These are phyloP conservation scores for Paspalum vaginatum DNA, from an alignment of 176 grass and related monocot species.

Conservation along the genomic window DNA sequence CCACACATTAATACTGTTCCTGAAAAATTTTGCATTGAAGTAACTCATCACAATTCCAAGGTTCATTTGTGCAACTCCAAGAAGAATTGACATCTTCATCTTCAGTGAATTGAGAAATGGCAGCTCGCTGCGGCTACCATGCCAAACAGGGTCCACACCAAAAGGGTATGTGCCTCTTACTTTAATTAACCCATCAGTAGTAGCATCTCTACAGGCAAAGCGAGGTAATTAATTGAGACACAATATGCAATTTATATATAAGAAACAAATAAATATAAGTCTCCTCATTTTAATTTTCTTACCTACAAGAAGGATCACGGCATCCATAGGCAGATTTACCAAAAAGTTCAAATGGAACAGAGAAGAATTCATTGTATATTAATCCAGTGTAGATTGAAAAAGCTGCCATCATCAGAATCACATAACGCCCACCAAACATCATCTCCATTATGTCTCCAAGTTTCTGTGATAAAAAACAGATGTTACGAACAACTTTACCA, in stretches of 20 bases:
- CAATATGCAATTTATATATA: conserved; percentile 7
- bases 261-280: not conserved
- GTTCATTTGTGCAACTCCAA: conserved; percentile 98
- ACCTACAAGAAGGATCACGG: conserved; percentile 83
- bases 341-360: conserved; percentile 92
- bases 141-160: conserved; percentile 91
- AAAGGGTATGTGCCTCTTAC: conserved; percentile 78
- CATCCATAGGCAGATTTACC: conserved; percentile 91
- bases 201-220: conserved; percentile 59
- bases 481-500: conserved; percentile 25
- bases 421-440: conserved; percentile 95
- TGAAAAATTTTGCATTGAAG: conserved; percentile 89
- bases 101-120: conserved; percentile 94
- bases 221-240: conserved; percentile 28
- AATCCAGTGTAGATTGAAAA: conserved; percentile 98
- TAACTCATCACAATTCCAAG: conserved; percentile 93
- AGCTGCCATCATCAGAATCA: conserved; percentile 89
- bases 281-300: conserved; percentile 33
- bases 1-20: conserved; percentile 75
- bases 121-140: conserved; percentile 83
- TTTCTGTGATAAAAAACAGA: conserved; percentile 62
- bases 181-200: conserved; percentile 70
- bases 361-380: conserved; percentile 99
- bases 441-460: conserved; percentile 97
- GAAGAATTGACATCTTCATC: conserved; percentile 99